Evolutionary conservation across 2,329 filamentous ascomycete genomes (phyloP).

Genomic region (Curvularia eragrostidis): DNA sequence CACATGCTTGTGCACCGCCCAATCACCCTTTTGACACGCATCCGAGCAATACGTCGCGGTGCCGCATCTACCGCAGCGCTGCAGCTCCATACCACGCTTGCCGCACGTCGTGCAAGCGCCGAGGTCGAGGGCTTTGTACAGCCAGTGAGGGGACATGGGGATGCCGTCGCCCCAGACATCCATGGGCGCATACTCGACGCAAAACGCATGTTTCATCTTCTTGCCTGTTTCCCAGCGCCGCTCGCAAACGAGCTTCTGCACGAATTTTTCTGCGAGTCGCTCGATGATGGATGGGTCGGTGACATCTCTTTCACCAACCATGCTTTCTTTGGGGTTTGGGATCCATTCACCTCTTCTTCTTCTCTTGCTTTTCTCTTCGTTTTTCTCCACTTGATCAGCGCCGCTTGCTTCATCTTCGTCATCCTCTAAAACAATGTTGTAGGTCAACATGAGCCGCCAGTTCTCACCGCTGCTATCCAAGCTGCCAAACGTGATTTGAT

Average conservation of each 20-base stretch:
- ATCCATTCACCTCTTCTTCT: conserved; percentile 23
- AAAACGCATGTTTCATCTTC: conserved; percentile 26
- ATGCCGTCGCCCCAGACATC: conserved; percentile 37
- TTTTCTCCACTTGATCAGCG: neutral
- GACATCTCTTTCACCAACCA: conserved; percentile 26
- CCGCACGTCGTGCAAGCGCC: conserved; percentile 23
- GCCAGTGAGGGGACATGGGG: conserved; percentile 31
- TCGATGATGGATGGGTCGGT: conserved; percentile 21
- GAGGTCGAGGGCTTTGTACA: conserved; percentile 24
- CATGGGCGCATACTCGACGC: conserved; percentile 36
- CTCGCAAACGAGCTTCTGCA: conserved; percentile 1
- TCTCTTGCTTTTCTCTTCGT: neutral
- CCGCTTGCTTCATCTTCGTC: conserved; percentile 5
- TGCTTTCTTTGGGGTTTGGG: conserved; percentile 30
- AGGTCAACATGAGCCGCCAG: conserved; percentile 32
- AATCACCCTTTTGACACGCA: conserved; percentile 28
- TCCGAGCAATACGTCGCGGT: conserved; percentile 32
- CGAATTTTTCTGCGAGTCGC: conserved; percentile 7
- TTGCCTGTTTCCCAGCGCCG: conserved; percentile 28
- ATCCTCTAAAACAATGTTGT: conserved; percentile 19
- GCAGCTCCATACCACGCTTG: conserved; percentile 4
- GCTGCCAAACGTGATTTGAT: conserved; percentile 33
- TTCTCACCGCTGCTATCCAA: conserved; percentile 25
- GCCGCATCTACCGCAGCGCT: conserved; percentile 32
- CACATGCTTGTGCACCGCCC: conserved; percentile 33